Evolutionary conservation across 352 stramenopile genomes (phyloP).

Genomic region (Plasmopara halstedii): DNA sequence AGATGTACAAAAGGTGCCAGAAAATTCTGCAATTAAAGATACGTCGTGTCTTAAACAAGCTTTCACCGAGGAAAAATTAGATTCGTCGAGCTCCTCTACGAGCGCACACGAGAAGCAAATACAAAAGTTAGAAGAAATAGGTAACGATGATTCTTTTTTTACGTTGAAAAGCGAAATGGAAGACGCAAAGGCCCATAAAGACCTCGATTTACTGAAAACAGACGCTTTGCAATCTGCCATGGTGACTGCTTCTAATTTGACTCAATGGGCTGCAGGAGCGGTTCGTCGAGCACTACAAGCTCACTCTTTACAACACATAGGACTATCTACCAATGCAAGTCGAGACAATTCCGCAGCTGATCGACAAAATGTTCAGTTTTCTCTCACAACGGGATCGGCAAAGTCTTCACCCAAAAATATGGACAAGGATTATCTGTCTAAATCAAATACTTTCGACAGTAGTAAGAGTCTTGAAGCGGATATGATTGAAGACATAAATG

Average conservation of each 20-base stretch:
- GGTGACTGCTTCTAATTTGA: conserved; percentile 76
- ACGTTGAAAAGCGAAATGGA: conserved; percentile 64
- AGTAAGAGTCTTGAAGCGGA: conserved; percentile 5
- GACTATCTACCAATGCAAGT: conserved; percentile 7
- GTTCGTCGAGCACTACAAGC: conserved; percentile 61
- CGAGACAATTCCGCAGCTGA: background rate
- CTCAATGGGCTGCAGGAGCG: conserved; percentile 79
- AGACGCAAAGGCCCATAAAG: conserved; percentile 57
- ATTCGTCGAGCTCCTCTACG: background rate
- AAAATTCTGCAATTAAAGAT: background rate
- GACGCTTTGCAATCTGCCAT: conserved; percentile 75
- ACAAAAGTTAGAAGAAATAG: background rate
- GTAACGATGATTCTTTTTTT: conserved; percentile 38
- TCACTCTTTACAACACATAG: conserved; percentile 43
- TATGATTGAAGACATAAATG: conserved; percentile 25
- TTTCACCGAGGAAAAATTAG: conserved; percentile 1
- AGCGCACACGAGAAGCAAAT: conserved; percentile 1
- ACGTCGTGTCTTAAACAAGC: background rate
- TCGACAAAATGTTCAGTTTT: background rate
- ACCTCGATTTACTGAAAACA: conserved; percentile 49
- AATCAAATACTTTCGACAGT: background rate
- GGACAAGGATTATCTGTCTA: conserved; percentile 11
- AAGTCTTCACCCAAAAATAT: conserved; percentile 8
- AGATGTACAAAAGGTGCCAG: conserved; percentile 13
- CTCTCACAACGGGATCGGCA: conserved; percentile 3